Conservation (phyloP, 805 yeast genomes). For the Candida parachauliodes region DNA sequence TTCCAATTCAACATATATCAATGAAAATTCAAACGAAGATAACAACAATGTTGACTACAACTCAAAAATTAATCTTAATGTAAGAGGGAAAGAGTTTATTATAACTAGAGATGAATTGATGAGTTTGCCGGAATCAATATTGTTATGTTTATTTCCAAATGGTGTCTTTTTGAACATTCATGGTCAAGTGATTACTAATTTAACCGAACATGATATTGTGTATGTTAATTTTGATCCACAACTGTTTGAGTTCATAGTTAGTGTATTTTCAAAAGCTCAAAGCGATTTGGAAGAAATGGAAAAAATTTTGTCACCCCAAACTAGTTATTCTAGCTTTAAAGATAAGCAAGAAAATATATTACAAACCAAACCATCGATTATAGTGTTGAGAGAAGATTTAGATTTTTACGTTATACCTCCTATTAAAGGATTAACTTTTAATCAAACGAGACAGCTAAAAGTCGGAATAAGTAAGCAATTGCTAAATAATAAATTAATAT, state of each 20-base stretch:
- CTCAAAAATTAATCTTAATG: conserved; percentile 70
- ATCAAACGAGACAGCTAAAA: conserved; percentile 67
- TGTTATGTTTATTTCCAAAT: conserved; percentile 83
- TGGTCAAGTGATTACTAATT: conserved; percentile 74
- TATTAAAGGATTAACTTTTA: conserved; percentile 47
- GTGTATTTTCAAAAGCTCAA: conserved; percentile 67
- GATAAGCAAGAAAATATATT: conserved; percentile 46
- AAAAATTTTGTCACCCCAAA: conserved; percentile 29
- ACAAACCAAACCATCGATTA: conserved; percentile 80
- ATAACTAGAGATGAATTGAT: conserved; percentile 85
- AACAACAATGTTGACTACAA: conserved; percentile 46
- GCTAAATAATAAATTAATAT: conserved; percentile 55
- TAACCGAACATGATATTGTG: conserved; percentile 77
- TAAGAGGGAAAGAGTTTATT: conserved; percentile 70
- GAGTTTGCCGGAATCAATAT: conserved; percentile 86
- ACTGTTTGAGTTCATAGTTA: conserved; percentile 81
- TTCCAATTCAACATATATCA: conserved; percentile 11
- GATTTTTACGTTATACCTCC: conserved; percentile 92
- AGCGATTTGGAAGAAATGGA: conserved; percentile 41
- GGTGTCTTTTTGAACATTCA: conserved; percentile 79
- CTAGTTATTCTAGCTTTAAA: conserved; percentile 12
- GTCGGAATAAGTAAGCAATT: conserved; percentile 68
- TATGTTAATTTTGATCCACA: conserved; percentile 82
- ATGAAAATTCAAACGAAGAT: conserved; percentile 16
- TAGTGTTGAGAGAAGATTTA: conserved; percentile 88